Percentiles rank a stretch among this genome's conserved stretches.
phyloP scores from a whole-genome alignment of 805 yeast species.

The Candida stauntonica region DNA sequence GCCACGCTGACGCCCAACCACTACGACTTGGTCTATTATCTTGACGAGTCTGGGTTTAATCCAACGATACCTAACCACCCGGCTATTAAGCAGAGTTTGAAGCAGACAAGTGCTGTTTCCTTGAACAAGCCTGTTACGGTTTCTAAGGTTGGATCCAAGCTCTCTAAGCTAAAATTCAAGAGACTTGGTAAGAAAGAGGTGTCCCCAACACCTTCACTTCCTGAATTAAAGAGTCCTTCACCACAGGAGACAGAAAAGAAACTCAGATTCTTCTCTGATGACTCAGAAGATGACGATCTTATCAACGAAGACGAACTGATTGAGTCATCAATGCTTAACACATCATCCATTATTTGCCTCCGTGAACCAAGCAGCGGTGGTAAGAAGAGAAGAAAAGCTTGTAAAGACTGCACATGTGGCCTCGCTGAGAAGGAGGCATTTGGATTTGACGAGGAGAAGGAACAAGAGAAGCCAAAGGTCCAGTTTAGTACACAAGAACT shows the following conservation, averaged over 20 bases:
- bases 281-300: constrained; percentile 26
- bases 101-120: constrained; percentile 10
- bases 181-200: constrained; percentile 18
- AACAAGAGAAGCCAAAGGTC: constrained; percentile 41
- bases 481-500: constrained; percentile 63
- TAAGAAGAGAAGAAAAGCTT: constrained; percentile 76
- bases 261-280: constrained; percentile 23
- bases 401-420: constrained; percentile 98
- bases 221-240: constrained; percentile 16
- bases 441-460: constrained; percentile 41
- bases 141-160: constrained; percentile 22
- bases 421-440: constrained; percentile 80
- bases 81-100: constrained; percentile 21
- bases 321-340: constrained; percentile 27
- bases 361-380: constrained; percentile 52
- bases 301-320: constrained; percentile 39
- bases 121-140: constrained; percentile 5
- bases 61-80: constrained; percentile 24
- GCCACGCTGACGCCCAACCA: constrained; percentile 17
- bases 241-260: constrained; percentile 17
- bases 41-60: constrained; percentile 22
- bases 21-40: constrained; percentile 26
- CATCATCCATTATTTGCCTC: constrained; percentile 34
- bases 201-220: constrained; percentile 16
- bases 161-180: constrained; percentile 26